Evolutionary conservation across 441 rosid genomes (phyloP), one percentile per base, ranked within the genome.

Genomic region (Erodium moschatum): DNA sequence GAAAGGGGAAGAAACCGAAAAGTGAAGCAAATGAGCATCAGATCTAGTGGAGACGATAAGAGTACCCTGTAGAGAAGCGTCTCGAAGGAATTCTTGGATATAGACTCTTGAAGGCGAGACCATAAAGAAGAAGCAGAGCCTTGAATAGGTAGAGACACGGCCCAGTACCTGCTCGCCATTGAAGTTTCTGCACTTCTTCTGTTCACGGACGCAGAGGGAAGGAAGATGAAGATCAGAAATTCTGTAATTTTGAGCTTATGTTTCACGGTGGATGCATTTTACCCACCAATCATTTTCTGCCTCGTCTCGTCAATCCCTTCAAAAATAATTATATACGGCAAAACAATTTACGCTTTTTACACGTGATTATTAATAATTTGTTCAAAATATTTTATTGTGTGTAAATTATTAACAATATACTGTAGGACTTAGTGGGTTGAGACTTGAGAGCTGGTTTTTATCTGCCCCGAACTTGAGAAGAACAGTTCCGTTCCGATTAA

Each of bases 81-180:
- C 67, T 95, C 98, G 74, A 95, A 95, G 74, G 99, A 92, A 81
- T 85, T 87, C 80, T 83, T 86, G 67, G 98, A 91, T 90, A 95
- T 89, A 82, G 89, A 96, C 11, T 92, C 97, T 61, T 86, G 99
- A 6, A 95, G 75, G 24, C 76, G 82, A 72, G 82, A 86, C 98
- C 98, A 92, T 7, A 86, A 75, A 56, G 96, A 33, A 18, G 93
- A 69, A 65, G 92, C 85, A 12, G 96, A 89, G 76, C 82, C 85
- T 73, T 84, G 89, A 78, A 85, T 93, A 54, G 98, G 88, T 44
- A 92, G 91, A 78, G 99, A 95, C 31, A 86, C 97, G 71, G 79
- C 78, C 97, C 97, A 95, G 81, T 95, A 92, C 77, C 97, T 83
- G 12, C 77, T 84, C 70, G 99, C 90, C 97, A 95, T 91, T 78